Evolutionary conservation across 192 early-diverging fungal genomes (phyloP), one percentile per base, ranked within the genome.

Genomic region (Ambispora gerdemannii): DNA sequence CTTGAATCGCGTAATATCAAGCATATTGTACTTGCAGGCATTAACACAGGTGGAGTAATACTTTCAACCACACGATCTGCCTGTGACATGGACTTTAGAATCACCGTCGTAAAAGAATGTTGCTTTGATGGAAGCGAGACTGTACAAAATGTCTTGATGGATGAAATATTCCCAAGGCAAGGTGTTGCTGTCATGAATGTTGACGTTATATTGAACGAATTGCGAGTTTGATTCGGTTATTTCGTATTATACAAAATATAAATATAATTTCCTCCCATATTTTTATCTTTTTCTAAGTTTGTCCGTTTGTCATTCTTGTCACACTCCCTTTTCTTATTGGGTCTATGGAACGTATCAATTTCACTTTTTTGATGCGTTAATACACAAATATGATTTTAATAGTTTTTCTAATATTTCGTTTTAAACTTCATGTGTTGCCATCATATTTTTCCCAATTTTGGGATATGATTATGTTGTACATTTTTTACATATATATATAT

Each of bases 141-240:
- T 8, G 53, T 70, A 38, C 68, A 70, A 59, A 70, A 70, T n/a
- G 19, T 59, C 3, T 31, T 70, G 3, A 70, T 70, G 68, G 55
- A 70, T 20, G 68, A 70, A 31, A n/a, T 70, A 19, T 70, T 70
- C 20, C 36, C 53, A 1, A 70, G n/a, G 28, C 56, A 70, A 47
- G 55, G 55, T 30, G 55, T 70, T 49, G 28, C 35, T 20, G 68
- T 70, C 4, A 43, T 15, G 15, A 43, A 43, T 15, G 38, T 43
- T 43, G 38, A 43, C 15, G 15, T 10, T 43, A 10, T 43, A 43
- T 10, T 43, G 38, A 15, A 15, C 7, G 38, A 43, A 15, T 43
- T 43, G 38, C 6, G 38, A 43, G 7, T 43, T 43, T 43, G 38
- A 43, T 10, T 15, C n/a, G n/a, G n/a, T n/a, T n/a, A n/a, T 43